Evolutionary conservation across 164 flowering plant species (phyloP).

Genomic region (Dillenia turbinata): DNA sequence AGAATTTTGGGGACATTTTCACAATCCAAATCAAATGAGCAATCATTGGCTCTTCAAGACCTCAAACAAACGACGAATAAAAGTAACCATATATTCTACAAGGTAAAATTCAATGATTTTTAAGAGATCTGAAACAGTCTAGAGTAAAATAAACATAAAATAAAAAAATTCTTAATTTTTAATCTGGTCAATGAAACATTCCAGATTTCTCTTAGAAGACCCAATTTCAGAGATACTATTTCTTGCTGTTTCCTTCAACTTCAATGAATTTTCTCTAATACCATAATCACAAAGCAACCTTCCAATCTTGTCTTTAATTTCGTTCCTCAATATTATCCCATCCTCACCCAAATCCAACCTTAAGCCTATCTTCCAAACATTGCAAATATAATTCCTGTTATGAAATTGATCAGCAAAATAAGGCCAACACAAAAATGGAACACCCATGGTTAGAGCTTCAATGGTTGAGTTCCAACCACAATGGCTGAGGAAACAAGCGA

Average conservation of each 20-base stretch:
- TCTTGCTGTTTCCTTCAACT: conserved; percentile 16
- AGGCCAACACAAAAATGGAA: conserved; percentile 9
- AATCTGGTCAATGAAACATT: conserved; percentile 5
- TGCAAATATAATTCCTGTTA: conserved; percentile 2
- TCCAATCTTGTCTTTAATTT: background rate
- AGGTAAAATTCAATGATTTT: too few relatives aligned
- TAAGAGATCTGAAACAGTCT: too few relatives aligned
- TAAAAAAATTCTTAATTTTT: background rate
- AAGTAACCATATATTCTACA: too few relatives aligned
- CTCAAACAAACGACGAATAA: too few relatives aligned
- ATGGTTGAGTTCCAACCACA: background rate
- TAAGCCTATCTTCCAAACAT: conserved; percentile 2
- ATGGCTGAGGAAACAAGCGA: conserved; percentile 2
- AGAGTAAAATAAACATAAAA: too few relatives aligned
- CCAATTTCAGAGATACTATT: conserved; percentile 12
- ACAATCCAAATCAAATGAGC: too few relatives aligned
- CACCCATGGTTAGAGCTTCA: conserved; percentile 1
- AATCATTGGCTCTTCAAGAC: too few relatives aligned
- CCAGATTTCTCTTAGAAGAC: conserved; percentile 12
- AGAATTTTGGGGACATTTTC: too few relatives aligned
- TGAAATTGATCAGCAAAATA: background rate
- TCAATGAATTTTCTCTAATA: conserved; percentile 15
- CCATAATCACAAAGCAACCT: background rate
- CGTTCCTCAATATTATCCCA: background rate
- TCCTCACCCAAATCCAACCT: background rate